Conservation (phyloP, 2,329 filamentous ascomycete genomes). For the Cordyceps pruinosa region DNA sequence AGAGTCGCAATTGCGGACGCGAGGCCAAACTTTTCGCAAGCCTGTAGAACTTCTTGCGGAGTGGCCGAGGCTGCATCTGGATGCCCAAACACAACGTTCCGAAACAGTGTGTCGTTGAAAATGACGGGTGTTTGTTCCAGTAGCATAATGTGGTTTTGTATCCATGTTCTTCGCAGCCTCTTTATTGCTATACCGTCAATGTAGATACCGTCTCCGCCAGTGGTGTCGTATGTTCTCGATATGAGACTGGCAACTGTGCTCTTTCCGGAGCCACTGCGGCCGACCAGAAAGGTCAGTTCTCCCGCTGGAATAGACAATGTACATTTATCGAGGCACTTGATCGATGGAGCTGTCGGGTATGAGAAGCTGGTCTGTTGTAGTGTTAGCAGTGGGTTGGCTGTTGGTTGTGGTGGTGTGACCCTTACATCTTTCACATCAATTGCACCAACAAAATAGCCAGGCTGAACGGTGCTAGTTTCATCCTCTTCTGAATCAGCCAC, state of each 20-base stretch:
- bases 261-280: slow-evolving; percentile 84
- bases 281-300: slow-evolving; percentile 73
- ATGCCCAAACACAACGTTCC: slow-evolving; percentile 71
- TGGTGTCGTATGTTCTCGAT: slow-evolving; percentile 66
- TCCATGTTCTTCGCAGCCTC: slow-evolving; percentile 61
- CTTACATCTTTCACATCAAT: slow-evolving; percentile 63
- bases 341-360: slow-evolving; percentile 64
- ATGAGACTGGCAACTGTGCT: slow-evolving; percentile 80
- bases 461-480: slow-evolving; percentile 19
- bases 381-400: slow-evolving; percentile 14
- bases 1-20: slow-evolving; percentile 59
- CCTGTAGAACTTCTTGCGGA: slow-evolving; percentile 49
- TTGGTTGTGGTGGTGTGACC: neutral
- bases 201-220: slow-evolving; percentile 55
- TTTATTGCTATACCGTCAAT: slow-evolving; percentile 60
- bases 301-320: slow-evolving; percentile 66
- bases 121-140: slow-evolving; percentile 77
- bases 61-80: slow-evolving; percentile 40
- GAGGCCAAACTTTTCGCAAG: slow-evolving; percentile 62
- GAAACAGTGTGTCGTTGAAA: slow-evolving; percentile 72
- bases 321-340: slow-evolving; percentile 51
- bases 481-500: neutral
- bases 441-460: slow-evolving; percentile 51
- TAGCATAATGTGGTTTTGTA: slow-evolving; percentile 69
- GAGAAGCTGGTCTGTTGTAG: slow-evolving; percentile 64